Conservation (phyloP, 192 early-diverging fungal genomes). For the Chytriomyces sp. region DNA sequence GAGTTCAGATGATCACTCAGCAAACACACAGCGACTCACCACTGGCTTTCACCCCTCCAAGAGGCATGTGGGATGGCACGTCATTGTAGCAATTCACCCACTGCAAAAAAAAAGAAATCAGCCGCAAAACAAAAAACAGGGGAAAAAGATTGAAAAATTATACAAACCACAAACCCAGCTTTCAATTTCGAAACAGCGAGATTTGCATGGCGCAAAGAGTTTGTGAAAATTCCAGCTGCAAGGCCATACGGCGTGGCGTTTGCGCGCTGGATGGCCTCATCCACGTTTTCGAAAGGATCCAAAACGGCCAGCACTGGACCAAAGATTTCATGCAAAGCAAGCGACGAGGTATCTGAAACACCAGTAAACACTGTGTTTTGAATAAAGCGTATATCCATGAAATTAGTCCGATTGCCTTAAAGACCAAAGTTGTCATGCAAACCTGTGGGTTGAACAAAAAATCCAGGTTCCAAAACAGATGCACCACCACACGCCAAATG, state of each 20-base stretch:
- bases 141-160: neutral
- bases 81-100: constrained; percentile 70
- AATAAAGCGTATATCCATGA: constrained; percentile 30
- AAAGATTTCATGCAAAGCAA: constrained; percentile 69
- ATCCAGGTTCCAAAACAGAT: constrained; percentile 13
- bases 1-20: constrained; percentile 39
- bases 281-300: constrained; percentile 9
- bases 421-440: neutral
- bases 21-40: neutral
- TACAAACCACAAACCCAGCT: constrained; percentile 13
- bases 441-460: neutral
- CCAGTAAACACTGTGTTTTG: constrained; percentile 71
- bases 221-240: constrained; percentile 25
- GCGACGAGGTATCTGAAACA: constrained; percentile 67
- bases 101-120: constrained; percentile 41
- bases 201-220: neutral
- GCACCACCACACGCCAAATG: constrained; percentile 59
- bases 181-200: constrained; percentile 1
- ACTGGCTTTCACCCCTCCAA: constrained; percentile 57
- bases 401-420: constrained; percentile 53
- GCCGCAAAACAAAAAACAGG: neutral
- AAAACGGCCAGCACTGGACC: constrained; percentile 29
- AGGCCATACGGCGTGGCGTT: constrained; percentile 18
- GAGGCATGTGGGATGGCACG: constrained; percentile 60
- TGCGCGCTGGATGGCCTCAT: neutral